Conservation (phyloP, 139 green algal species). For the Helicosporidium sp. region DNA sequence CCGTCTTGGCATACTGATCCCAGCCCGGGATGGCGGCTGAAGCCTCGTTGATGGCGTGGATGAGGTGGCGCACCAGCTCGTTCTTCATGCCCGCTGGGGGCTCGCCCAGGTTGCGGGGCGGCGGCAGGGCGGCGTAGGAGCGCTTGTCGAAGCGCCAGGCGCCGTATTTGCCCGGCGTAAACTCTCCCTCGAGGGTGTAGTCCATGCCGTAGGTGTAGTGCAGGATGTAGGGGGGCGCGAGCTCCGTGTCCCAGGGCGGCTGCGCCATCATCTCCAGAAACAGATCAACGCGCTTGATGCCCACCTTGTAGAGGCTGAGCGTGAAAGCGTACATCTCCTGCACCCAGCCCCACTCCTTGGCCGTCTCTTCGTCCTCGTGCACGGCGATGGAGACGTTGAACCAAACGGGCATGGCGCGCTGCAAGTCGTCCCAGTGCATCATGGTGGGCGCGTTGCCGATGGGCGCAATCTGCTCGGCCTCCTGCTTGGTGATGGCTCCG, state of each 20-base stretch:
- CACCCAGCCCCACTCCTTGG: constrained; percentile 58
- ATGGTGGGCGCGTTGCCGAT: constrained; percentile 76
- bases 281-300: constrained; percentile 41
- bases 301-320: constrained; percentile 40
- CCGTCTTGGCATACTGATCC: constrained; percentile 49
- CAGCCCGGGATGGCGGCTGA: constrained; percentile 39
- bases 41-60: constrained; percentile 28
- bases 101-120: constrained; percentile 33
- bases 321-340: constrained; percentile 93
- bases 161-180: constrained; percentile 60
- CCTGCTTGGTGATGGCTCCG: constrained; percentile 20
- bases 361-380: constrained; percentile 61
- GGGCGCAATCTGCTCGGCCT: constrained; percentile 54
- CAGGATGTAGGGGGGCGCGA: constrained; percentile 64
- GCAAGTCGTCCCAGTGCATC: constrained; percentile 54
- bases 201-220: constrained; percentile 96
- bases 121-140: constrained; percentile 36
- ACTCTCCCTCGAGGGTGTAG: constrained; percentile 51
- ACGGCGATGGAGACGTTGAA: constrained; percentile 73
- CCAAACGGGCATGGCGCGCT: constrained; percentile 55
- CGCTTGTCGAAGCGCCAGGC: constrained; percentile 93
- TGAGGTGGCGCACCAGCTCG: constrained; percentile 43
- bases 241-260: constrained; percentile 70
- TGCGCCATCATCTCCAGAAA: constrained; percentile 55
- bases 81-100: constrained; percentile 56